These are phyloP conservation scores for Vitis labrusca DNA, from an alignment of 164 flowering plant species.

Conservation along the genomic window DNA sequence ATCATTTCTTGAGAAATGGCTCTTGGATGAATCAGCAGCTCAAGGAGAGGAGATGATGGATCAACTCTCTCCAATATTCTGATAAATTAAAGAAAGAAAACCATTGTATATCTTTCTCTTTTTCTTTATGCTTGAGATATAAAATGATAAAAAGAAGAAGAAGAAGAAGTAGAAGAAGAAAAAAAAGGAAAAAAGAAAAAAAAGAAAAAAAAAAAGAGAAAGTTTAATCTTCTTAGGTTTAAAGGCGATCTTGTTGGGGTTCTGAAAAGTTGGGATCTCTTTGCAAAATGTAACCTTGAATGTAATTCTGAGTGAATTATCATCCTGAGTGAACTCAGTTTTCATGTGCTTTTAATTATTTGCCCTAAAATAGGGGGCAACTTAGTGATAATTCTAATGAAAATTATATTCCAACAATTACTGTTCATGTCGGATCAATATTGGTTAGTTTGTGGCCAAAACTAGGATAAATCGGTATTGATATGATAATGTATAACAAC, in stretches of 20 bases:
- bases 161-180: no score
- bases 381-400: no score
- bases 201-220: not conserved
- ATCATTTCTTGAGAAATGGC: conserved; percentile 64
- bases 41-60: conserved; percentile 59
- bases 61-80: conserved; percentile 54
- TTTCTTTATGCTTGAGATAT: not conserved
- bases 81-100: conserved; percentile 3
- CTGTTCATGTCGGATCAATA: no score
- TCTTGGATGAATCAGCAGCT: conserved; percentile 45
- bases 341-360: no score
- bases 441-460: no score
- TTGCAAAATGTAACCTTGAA: conserved; percentile 15
- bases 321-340: no score
- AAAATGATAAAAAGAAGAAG: not conserved
- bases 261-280: conserved; percentile 21
- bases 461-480: no score
- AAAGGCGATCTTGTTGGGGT: conserved; percentile 10
- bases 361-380: no score
- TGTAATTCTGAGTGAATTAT: not conserved
- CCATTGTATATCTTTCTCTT: not conserved
- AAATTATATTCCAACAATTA: no score
- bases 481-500: no score
- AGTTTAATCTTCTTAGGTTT: not conserved
- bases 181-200: not conserved